Evolutionary conservation across 2,329 filamentous ascomycete species (phyloP), one percentile per base, ranked within the genome.

Genomic region (Alternaria incomplexa): DNA sequence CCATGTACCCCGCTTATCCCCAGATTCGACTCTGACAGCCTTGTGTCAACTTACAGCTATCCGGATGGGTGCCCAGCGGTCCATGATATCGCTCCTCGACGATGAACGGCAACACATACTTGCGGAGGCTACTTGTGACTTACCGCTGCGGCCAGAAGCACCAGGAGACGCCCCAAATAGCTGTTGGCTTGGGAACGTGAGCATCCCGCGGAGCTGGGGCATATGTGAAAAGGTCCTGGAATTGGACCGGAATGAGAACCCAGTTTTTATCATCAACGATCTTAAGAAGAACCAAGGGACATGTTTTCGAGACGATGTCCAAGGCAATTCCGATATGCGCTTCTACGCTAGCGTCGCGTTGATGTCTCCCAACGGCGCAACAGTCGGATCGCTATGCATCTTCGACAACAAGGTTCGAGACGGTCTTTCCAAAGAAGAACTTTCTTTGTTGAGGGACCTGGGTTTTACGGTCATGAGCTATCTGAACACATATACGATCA

Each of bases 11-110:
- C 70, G 56, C 28, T 52, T 59, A 5, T 76, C 73, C 13, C 56
- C 50, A 5, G 77, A 80, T 56, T 68, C 75, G 28, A 72, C 75
- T 15, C 68, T 80, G 11, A 75, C 70, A 6, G 76, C 77, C 25
- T 72, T 80, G 51, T 76, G 73, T 22, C 80, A 81, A 63, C 69
- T 80, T 30, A 76, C 76, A 4, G 68, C 76, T 3, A 65, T 80
- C 28, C 73, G 77, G 15, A 70, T 81, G 44, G 64, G 70, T n/a
- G 74, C 67, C 15, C 62, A 71, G 25, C 72, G 79, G 17, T 71
- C 77, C 28, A 72, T 79, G 67, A 67, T 81, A 4, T 81, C 79
- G 4, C 66, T 81, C 10, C 67, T 81, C 46, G 79, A 81, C 58
- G 68, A 67, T 3, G 57, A 70, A 9, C 65, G 68, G 20, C 77